These are phyloP conservation scores for Gossypium davidsonii DNA, from an alignment of 441 rosid species.

Conservation along the genomic window DNA sequence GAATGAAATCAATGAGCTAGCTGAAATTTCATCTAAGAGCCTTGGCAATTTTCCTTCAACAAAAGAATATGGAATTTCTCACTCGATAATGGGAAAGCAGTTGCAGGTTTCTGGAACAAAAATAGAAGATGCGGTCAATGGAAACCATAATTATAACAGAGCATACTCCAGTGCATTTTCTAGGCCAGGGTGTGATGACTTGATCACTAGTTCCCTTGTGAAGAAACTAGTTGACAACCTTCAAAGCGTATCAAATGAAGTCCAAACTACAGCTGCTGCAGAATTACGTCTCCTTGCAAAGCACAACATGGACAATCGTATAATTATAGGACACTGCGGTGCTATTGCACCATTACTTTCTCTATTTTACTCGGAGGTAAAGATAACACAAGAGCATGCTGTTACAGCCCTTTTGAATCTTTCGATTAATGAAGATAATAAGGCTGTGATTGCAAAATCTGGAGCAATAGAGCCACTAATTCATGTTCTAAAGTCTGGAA, in stretches of 20 bases:
- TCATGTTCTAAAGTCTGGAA: conserved; percentile 69
- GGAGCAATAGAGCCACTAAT: conserved; percentile 77
- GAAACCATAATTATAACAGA: conserved; percentile 20
- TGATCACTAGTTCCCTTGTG: conserved; percentile 43
- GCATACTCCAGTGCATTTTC: conserved; percentile 24
- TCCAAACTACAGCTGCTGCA: conserved; percentile 66
- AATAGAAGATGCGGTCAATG: conserved; percentile 32
- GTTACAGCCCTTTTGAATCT: conserved; percentile 83
- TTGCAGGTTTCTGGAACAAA: conserved; percentile 28
- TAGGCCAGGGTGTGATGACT: conserved; percentile 36
- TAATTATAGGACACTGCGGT: conserved; percentile 51
- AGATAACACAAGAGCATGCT: conserved; percentile 76
- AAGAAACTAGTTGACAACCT: conserved; percentile 61
- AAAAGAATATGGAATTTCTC: conserved; percentile 33
- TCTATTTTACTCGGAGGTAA: conserved; percentile 60
- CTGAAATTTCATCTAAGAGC: conserved; percentile 28
- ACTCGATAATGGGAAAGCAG: conserved; percentile 30
- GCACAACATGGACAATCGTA: conserved; percentile 63
- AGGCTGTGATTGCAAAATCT: conserved; percentile 59
- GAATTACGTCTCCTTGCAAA: conserved; percentile 77
- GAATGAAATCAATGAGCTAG: conserved; percentile 24
- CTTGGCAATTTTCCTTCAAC: conserved; percentile 23
- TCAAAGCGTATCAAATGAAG: conserved; percentile 42
- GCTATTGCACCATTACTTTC: conserved; percentile 63
- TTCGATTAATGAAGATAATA: conserved; percentile 72